Conservation (phyloP, 331 rosid genomes). For the Malus hybrid region DNA sequence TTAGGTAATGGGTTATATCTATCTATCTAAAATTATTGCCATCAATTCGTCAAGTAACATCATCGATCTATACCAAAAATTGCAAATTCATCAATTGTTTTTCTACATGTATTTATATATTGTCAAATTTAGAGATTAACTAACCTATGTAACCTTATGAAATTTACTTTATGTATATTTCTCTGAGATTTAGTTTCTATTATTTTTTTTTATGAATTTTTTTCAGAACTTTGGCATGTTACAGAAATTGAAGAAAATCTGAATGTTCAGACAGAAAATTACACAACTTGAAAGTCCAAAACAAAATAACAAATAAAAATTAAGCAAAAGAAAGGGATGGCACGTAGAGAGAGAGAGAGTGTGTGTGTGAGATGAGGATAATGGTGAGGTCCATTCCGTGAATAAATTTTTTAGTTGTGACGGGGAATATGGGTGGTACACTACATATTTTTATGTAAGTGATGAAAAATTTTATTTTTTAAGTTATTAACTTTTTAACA, state of each 20-base stretch:
- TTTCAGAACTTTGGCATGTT: background rate
- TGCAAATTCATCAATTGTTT: background rate
- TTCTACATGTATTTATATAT: too few species aligned
- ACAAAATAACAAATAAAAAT: background rate
- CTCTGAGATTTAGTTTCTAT: background rate
- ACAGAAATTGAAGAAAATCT: background rate
- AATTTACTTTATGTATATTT: too few species aligned
- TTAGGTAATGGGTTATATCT: slow-evolving; percentile 3
- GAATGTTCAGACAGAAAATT: background rate
- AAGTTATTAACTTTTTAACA: too few species aligned
- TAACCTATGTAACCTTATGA: too few species aligned
- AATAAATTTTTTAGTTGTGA: too few species aligned
- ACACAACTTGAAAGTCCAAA: background rate
- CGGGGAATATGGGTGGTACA: too few species aligned
- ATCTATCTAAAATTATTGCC: slow-evolving; percentile 13
- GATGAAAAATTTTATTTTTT: too few species aligned
- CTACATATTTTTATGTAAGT: too few species aligned
- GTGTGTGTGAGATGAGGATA: slow-evolving; percentile 9
- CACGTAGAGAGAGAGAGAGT: background rate
- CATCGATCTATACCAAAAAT: background rate
- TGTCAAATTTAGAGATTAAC: too few species aligned
- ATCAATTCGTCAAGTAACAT: background rate
- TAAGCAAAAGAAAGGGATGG: slow-evolving; percentile 10
- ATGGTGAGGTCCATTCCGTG: slow-evolving; percentile 3
- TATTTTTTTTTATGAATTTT: too few species aligned